These are phyloP conservation scores for Bacterosira constricta DNA, from an alignment of 108 stramenopile genomes.

Conservation along the genomic window DNA sequence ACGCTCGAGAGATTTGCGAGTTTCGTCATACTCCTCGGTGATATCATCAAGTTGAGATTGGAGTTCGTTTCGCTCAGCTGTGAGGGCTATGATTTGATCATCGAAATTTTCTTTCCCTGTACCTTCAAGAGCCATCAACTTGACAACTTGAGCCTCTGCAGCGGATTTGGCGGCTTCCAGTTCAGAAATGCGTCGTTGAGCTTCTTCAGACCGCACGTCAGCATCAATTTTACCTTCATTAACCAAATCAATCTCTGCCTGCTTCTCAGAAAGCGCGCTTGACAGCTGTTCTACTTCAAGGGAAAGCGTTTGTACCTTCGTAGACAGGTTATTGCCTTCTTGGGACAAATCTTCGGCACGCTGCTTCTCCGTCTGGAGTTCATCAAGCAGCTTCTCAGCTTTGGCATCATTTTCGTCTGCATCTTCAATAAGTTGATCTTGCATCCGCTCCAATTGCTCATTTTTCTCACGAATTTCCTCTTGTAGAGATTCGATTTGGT, in stretches of 20 bases:
- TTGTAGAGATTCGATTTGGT: conserved; percentile 14
- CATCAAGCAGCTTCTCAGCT: conserved; percentile 19
- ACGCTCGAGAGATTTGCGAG: conserved; percentile 14
- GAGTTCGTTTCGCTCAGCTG: conserved; percentile 42
- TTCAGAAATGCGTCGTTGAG: conserved; percentile 32
- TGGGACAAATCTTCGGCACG: conserved; percentile 7
- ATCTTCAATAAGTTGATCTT: conserved; percentile 29
- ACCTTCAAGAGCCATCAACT: conserved; percentile 10
- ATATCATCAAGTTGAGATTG: conserved; percentile 30
- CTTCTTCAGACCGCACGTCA: conserved; percentile 5
- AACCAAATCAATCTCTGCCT: conserved; percentile 16
- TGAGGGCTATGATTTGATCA: conserved; percentile 41
- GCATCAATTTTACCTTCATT: conserved; percentile 3
- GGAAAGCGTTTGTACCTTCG: conserved; percentile 5
- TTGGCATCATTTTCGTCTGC: conserved; percentile 33
- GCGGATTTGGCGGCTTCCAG: conserved; percentile 32
- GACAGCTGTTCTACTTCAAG: conserved; percentile 32
- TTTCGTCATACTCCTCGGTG: conserved; percentile 25
- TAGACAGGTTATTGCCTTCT: not conserved
- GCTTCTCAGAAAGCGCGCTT: conserved; percentile 4
- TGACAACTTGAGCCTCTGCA: conserved; percentile 16
- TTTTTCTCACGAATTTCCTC: conserved; percentile 30
- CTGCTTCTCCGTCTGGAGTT: conserved; percentile 37
- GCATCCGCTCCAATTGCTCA: conserved; percentile 30
- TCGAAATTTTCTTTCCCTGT: not conserved